phyloP scores from a whole-genome alignment of 805 yeast species.

The Sungouiozyma intestinalis region DNA sequence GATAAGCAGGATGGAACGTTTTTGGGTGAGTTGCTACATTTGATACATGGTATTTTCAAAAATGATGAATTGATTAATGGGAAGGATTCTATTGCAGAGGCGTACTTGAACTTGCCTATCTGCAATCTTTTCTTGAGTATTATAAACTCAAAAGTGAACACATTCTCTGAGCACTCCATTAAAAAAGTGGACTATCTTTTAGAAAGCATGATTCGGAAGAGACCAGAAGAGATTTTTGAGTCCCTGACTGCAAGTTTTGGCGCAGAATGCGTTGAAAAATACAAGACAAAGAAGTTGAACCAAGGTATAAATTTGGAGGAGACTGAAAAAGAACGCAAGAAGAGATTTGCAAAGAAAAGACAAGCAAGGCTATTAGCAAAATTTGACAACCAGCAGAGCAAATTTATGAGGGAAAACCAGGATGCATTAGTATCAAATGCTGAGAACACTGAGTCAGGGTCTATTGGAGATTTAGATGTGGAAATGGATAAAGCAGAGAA shows the following conservation, averaged over 20 bases:
- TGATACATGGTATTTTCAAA: constrained; percentile 52
- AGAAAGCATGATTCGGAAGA: constrained; percentile 40
- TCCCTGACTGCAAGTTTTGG: constrained; percentile 51
- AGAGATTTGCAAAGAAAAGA: constrained; percentile 49
- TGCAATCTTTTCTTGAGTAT: constrained; percentile 45
- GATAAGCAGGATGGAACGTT: constrained; percentile 42
- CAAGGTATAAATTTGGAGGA: constrained; percentile 34
- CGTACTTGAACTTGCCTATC: constrained; percentile 45
- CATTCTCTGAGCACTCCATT: constrained; percentile 37
- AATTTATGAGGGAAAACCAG: constrained; percentile 51
- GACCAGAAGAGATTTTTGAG: constrained; percentile 37
- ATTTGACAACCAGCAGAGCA: constrained; percentile 63
- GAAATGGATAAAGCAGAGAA: constrained; percentile 30
- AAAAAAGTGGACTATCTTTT: constrained; percentile 50
- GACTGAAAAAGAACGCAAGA: constrained; percentile 45
- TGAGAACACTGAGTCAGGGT: constrained; percentile 26
- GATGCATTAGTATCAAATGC: constrained; percentile 20
- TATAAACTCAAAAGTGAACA: constrained; percentile 32
- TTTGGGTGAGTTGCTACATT: constrained; percentile 52
- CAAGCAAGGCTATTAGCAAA: constrained; percentile 51
- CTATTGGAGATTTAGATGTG: constrained; percentile 33
- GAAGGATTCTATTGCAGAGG: constrained; percentile 30
- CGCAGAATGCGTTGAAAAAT: constrained; percentile 38
- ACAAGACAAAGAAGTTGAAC: constrained; percentile 37
- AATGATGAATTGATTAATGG: constrained; percentile 41